Conservation (phyloP, 208 protist genomes). For the Blastocrithidia nonstop region DNA sequence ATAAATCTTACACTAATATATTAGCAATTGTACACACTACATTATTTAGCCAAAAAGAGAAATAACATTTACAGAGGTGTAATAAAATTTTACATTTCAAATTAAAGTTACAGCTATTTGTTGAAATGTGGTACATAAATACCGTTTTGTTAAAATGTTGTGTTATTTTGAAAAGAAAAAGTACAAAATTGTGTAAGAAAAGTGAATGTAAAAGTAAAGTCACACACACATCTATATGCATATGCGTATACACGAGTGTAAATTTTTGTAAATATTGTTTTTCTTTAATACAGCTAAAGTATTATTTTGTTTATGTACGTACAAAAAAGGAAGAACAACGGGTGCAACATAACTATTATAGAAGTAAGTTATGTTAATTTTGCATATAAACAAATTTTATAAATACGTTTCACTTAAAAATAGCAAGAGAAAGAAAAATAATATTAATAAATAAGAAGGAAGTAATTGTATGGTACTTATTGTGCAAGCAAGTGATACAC, state of each 20-base stretch:
- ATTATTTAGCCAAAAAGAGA: neutral
- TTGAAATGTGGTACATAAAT: neutral
- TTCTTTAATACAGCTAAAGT: constrained; percentile 5
- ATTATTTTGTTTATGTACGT: constrained; percentile 5
- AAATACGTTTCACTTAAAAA: neutral
- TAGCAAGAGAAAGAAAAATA: no score
- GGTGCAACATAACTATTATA: neutral
- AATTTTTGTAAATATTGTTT: constrained; percentile 2
- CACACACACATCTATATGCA: no score
- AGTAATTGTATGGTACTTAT: no score
- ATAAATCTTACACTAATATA: no score
- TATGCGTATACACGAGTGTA: constrained; percentile 5
- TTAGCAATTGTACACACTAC: no score
- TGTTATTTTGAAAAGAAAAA: neutral
- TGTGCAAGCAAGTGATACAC: no score
- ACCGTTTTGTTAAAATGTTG: neutral
- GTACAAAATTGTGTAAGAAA: constrained; percentile 2
- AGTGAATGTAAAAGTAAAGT: no score
- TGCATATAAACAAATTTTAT: neutral
- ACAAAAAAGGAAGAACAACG: constrained; percentile 5
- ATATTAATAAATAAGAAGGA: no score
- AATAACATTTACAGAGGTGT: constrained; percentile 1
- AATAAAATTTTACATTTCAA: constrained; percentile 3
- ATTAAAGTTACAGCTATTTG: constrained; percentile 1
- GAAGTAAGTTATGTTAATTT: neutral